Evolutionary conservation across 1,139 yeast species (phyloP).

Genomic region (Hyphopichia buzzinii): DNA sequence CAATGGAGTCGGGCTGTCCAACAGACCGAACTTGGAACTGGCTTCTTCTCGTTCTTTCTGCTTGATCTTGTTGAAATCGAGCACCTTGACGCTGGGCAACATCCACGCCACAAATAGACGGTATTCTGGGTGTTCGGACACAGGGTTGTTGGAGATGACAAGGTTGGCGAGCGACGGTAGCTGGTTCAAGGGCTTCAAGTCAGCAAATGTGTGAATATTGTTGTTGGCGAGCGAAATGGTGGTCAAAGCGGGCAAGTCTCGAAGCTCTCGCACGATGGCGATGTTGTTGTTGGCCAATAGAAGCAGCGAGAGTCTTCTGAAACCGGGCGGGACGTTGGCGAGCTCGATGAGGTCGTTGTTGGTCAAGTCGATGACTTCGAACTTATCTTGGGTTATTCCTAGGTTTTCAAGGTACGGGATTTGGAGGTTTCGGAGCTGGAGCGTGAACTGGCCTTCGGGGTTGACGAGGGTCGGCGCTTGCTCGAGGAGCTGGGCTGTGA

Average conservation of each 20-base stretch:
- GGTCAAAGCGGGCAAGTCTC: slow-evolving; percentile 43
- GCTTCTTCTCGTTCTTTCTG: slow-evolving; percentile 51
- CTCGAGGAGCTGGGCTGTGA: slow-evolving; percentile 33
- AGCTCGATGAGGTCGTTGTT: slow-evolving; percentile 61
- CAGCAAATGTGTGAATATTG: slow-evolving; percentile 39
- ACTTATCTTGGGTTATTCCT: slow-evolving; percentile 29
- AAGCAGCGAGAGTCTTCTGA: slow-evolving; percentile 45
- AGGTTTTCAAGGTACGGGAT: slow-evolving; percentile 38
- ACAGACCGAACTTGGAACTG: slow-evolving; percentile 42
- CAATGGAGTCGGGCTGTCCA: slow-evolving; percentile 5
- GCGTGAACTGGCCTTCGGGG: slow-evolving; percentile 36
- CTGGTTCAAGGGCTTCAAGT: slow-evolving; percentile 33
- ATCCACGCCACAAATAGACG: slow-evolving; percentile 59
- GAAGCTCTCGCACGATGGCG: slow-evolving; percentile 27
- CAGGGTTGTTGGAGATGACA: slow-evolving; percentile 60
- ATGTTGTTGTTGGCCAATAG: slow-evolving; percentile 62
- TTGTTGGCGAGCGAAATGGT: slow-evolving; percentile 56
- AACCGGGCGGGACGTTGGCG: slow-evolving; percentile 45
- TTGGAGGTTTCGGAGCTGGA: slow-evolving; percentile 33
- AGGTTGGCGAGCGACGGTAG: slow-evolving; percentile 45
- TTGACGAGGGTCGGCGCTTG: slow-evolving; percentile 33
- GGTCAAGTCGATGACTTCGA: slow-evolving; percentile 62
- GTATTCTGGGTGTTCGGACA: slow-evolving; percentile 53
- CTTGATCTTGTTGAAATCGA: slow-evolving; percentile 68
- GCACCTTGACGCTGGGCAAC: slow-evolving; percentile 57